Percentiles rank a stretch among this genome's conserved stretches.
Conservation (phyloP, 2,329 filamentous ascomycete genomes). For the Epichloe elymi region DNA sequence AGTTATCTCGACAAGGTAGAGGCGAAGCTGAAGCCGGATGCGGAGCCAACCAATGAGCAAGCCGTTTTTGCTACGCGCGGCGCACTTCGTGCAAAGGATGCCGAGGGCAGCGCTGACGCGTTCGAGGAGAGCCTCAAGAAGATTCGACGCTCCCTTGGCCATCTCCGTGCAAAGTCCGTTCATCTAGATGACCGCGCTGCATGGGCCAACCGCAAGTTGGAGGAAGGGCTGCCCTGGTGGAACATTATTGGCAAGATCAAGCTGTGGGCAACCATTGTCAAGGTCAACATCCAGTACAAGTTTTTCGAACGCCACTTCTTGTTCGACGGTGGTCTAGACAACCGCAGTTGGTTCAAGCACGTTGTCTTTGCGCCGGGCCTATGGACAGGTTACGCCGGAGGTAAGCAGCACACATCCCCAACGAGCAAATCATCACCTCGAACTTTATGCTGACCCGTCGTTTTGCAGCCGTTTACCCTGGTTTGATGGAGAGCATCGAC, state of each 20-base stretch:
- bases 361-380: slow-evolving; percentile 83
- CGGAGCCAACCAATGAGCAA: slow-evolving; percentile 13
- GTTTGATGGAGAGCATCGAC: slow-evolving; percentile 49
- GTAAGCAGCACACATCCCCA: slow-evolving; percentile 25
- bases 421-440: background rate
- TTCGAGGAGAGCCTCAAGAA: slow-evolving; percentile 27
- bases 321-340: slow-evolving; percentile 62
- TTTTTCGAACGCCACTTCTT: slow-evolving; percentile 69
- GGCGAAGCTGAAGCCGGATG: slow-evolving; percentile 27
- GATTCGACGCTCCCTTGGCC: slow-evolving; percentile 24
- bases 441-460: slow-evolving; percentile 5
- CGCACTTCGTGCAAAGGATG: slow-evolving; percentile 10
- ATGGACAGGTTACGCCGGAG: slow-evolving; percentile 83
- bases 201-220: slow-evolving; percentile 28
- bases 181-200: slow-evolving; percentile 33
- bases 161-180: slow-evolving; percentile 26
- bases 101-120: slow-evolving; percentile 22
- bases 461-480: slow-evolving; percentile 43
- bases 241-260: slow-evolving; percentile 55
- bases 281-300: slow-evolving; percentile 73
- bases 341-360: slow-evolving; percentile 82
- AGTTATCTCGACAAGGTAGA: slow-evolving; percentile 40
- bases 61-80: slow-evolving; percentile 19
- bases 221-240: slow-evolving; percentile 61
- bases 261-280: slow-evolving; percentile 49